Base-by-base conservation (phyloP, 2,329 filamentous ascomycete genomes). In the Penicillium expansum region DNA sequence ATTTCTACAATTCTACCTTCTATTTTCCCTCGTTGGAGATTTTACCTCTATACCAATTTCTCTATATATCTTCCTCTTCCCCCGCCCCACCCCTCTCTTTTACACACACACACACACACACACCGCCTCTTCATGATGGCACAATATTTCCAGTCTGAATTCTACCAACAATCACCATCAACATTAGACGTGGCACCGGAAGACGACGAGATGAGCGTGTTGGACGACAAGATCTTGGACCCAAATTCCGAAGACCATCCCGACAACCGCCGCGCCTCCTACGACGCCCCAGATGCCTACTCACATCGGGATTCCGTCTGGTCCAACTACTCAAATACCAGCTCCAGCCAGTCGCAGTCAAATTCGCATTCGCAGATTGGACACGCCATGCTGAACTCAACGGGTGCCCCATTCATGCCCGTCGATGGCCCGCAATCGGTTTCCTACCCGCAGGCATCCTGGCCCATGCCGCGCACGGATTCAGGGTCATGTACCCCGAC, bases 401-500 rank as follows among this genome's bases (percentile, higher is more conserved):
- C 76, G 64, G 80, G 75, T 70, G 78, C 79, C 76, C 85, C 85
- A 48, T 92, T 89, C 77, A 82, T 87, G 77, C 84, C 85, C 58
- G 79, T 87, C 59, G 79, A 80, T 24, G 71, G 78, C 38, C 74
- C 77, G 57, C 79, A 80, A 61, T 73, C 48, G 22, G 4, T 47
- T 13, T 52, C 76, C 60, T 69, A 68, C 56, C 58, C 68, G 13
- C 65, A 75, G 56, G 80, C 82, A 64, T 70, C 79, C 60, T 92
- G 89, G 89, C 79, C 85, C 48, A 81, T 87, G 71, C 82, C 85
- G 7, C 62, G 63, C 65, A 82, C 82, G 49, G 80, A 79, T 66
- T 89, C 89, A 27, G 88, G 86, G 51, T 84, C 90, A 60, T 88
- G 86, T 73, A 93, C 90, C 7, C 88, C 89, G 16, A 85, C 91